A percentile compares a stretch with the other conserved stretches of the same genome.
These are phyloP conservation scores for Scheffersomyces titani DNA, from an alignment of 1,139 yeast genomes.

Conservation along the genomic window DNA sequence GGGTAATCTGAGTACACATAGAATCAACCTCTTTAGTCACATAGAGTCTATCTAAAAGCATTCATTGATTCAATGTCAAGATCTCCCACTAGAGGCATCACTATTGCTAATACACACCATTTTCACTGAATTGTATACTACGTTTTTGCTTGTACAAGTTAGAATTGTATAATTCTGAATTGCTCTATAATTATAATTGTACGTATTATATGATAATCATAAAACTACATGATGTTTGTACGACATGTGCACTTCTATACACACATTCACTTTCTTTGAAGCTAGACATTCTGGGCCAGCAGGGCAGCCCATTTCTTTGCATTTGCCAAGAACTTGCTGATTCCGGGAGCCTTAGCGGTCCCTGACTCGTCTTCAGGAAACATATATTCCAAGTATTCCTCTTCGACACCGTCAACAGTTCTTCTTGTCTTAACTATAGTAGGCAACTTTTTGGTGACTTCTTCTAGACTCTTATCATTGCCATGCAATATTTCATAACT, in stretches of 20 bases:
- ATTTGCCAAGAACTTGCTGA: constrained; percentile 58
- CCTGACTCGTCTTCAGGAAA: constrained; percentile 60
- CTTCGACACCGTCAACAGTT: constrained; percentile 45
- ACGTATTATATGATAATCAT: too few relatives aligned
- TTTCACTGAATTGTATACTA: too few relatives aligned
- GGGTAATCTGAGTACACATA: not conserved
- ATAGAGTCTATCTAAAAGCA: too few relatives aligned
- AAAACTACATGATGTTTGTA: too few relatives aligned
- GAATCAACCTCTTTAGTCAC: too few relatives aligned
- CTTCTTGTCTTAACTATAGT: constrained; percentile 50
- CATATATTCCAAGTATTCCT: constrained; percentile 62
- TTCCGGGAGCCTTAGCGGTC: constrained; percentile 24
- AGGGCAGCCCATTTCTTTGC: constrained; percentile 60
- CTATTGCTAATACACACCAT: too few relatives aligned
- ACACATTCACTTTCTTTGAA: not conserved
- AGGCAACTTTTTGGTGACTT: constrained; percentile 56
- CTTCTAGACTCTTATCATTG: constrained; percentile 29
- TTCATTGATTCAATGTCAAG: too few relatives aligned
- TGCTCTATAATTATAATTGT: too few relatives aligned
- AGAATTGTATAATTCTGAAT: too few relatives aligned
- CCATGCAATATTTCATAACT: constrained; percentile 73
- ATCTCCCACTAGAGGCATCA: too few relatives aligned
- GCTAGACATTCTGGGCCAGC: not conserved
- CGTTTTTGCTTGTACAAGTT: too few relatives aligned
- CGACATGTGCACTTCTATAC: too few relatives aligned